phyloP scores from a whole-genome alignment of 192 early-diverging fungal genomes.

The Glomus cerebriforme region DNA sequence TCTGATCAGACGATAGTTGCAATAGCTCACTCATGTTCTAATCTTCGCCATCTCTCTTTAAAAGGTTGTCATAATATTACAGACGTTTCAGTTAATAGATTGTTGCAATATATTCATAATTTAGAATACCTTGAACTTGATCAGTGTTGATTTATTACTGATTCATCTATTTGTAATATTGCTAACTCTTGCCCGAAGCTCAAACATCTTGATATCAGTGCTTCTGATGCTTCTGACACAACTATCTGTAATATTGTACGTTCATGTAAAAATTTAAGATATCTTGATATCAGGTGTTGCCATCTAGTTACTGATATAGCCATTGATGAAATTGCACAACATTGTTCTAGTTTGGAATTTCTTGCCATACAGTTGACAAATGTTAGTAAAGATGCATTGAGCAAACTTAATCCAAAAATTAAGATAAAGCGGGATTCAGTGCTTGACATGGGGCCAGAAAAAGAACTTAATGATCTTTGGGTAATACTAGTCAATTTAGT shows the following conservation, averaged over 20 bases:
- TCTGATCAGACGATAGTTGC: conserved; percentile 19
- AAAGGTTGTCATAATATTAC: conserved; percentile 17
- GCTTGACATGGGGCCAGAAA: not conserved
- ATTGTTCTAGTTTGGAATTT: too few species aligned
- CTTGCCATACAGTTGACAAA: too few species aligned
- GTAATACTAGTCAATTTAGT: not conserved
- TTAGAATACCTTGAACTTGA: conserved; percentile 16
- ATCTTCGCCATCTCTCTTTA: conserved; percentile 10
- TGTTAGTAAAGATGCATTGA: too few species aligned
- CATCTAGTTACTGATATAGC: conserved; percentile 18
- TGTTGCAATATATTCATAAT: conserved; percentile 3
- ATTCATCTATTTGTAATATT: conserved; percentile 23
- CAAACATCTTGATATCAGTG: conserved; percentile 4
- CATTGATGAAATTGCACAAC: not conserved
- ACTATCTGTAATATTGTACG: conserved; percentile 20
- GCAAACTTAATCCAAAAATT: too few species aligned
- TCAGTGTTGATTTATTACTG: conserved; percentile 23
- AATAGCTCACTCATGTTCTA: conserved; percentile 24
- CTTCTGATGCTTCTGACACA: conserved; percentile 17
- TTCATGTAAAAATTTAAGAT: conserved; percentile 22
- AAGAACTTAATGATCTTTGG: conserved; percentile 3
- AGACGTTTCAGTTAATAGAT: conserved; percentile 25
- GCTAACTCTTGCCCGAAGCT: conserved; percentile 18
- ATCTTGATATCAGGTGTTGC: conserved; percentile 26
- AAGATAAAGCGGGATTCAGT: not conserved